phyloP scores from a whole-genome alignment of 805 yeast genomes.

The Clavispora santaluciae region DNA sequence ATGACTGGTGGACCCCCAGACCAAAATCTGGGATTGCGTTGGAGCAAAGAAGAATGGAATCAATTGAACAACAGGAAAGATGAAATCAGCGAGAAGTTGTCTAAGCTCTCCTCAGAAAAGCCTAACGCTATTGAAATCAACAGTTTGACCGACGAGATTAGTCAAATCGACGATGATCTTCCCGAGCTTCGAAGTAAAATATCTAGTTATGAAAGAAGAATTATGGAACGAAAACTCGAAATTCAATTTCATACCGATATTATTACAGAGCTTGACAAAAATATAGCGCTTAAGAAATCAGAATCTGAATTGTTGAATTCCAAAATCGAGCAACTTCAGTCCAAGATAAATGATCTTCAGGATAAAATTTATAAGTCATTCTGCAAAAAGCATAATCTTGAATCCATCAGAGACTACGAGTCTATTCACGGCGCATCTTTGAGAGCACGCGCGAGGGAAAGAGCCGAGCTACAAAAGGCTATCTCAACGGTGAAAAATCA shows the following conservation, averaged over 20 bases:
- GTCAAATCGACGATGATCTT: conserved; percentile 37
- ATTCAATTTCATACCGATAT: conserved; percentile 41
- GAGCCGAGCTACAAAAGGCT: conserved; percentile 57
- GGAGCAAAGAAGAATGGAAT: conserved; percentile 71
- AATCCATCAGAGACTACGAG: conserved; percentile 64
- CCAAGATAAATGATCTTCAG: conserved; percentile 31
- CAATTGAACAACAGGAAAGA: conserved; percentile 38
- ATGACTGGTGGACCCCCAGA: conserved; percentile 85
- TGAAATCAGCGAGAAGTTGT: conserved; percentile 38
- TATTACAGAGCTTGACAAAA: conserved; percentile 16
- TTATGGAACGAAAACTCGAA: conserved; percentile 46
- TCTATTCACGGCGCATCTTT: conserved; percentile 54
- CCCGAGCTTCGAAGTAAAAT: conserved; percentile 43
- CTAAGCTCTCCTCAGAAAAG: conserved; percentile 41
- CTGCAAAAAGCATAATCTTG: conserved; percentile 51
- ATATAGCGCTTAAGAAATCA: conserved; percentile 14
- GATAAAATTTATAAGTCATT: conserved; percentile 46
- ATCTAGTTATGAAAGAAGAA: conserved; percentile 38
- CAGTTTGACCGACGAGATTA: conserved; percentile 51
- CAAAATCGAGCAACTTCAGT: conserved; percentile 19
- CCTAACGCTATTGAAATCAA: conserved; percentile 57
- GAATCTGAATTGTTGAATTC: conserved; percentile 13
- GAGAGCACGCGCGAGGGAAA: conserved; percentile 55
- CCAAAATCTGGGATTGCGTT: conserved; percentile 40
- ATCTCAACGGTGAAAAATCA: conserved; percentile 57